Conservation (phyloP, 2,329 filamentous ascomycete genomes). For the Colletotrichum sp. region DNA sequence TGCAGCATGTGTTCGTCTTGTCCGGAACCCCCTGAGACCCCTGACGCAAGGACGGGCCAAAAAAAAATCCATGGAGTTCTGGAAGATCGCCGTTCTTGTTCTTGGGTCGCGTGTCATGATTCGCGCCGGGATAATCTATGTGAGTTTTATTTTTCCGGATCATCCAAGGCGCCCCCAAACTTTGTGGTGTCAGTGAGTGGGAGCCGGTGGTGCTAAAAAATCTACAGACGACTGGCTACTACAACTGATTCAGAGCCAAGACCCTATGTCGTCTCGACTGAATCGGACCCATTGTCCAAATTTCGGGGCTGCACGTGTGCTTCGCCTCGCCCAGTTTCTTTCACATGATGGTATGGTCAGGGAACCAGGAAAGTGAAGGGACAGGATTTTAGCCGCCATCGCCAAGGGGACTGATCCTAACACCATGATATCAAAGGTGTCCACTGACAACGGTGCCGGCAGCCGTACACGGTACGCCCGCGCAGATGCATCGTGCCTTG, state of each 20-base stretch:
- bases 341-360: not conserved
- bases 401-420: not conserved
- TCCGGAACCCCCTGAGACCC: not conserved
- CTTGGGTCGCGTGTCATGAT: not conserved
- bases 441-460: not conserved
- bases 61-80: not conserved
- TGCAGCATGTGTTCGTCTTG: not conserved
- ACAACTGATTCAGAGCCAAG: not conserved
- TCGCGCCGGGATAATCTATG: not conserved
- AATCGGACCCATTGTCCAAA: not conserved
- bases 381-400: not conserved
- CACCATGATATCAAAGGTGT: not conserved
- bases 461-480: not conserved
- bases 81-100: not conserved
- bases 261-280: not conserved
- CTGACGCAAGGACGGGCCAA: not conserved
- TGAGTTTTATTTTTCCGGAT: not conserved
- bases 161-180: not conserved
- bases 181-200: not conserved
- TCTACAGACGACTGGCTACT: not conserved
- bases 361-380: not conserved
- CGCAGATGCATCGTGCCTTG: not conserved
- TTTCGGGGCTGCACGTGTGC: not conserved
- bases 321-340: not conserved
- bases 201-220: not conserved